Percentiles rank a stretch among this genome's conserved stretches.
Conservation (phyloP, 129 eudicot genomes). For the Lactuca saligna region DNA sequence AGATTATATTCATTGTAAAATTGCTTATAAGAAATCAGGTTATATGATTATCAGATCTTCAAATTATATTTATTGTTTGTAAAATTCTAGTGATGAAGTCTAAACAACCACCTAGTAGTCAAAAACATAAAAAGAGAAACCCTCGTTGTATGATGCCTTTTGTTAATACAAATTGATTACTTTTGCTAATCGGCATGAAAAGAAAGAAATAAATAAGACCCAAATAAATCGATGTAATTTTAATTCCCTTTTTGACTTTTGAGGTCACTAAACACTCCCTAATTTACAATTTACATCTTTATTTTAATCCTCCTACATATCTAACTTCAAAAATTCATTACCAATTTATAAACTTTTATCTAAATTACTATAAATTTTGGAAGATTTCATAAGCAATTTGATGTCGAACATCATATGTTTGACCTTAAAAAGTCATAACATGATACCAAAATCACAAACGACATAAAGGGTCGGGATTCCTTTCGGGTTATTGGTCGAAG, state of each 20-base stretch:
- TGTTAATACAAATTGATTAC: not conserved
- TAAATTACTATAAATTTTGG: not conserved
- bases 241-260: not conserved
- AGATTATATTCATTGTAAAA: no score
- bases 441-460: conserved; percentile 28
- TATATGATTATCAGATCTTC: no score
- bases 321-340: not conserved
- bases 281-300: not conserved
- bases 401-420: not conserved
- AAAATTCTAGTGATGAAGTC: no score
- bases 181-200: conserved; percentile 25
- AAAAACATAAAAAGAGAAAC: no score
- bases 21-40: no score
- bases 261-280: conserved; percentile 5
- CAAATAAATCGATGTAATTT: conserved; percentile 36
- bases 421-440: conserved; percentile 16
- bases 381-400: not conserved
- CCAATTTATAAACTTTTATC: not conserved
- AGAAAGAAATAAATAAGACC: conserved; percentile 28
- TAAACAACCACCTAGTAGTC: no score
- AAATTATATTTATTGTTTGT: no score
- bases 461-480: conserved; percentile 27
- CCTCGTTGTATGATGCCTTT: not conserved
- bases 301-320: not conserved
- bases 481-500: conserved; percentile 34